Conservation (phyloP, 371 early-diverging fungal genomes). For the Mucor racemosus region DNA sequence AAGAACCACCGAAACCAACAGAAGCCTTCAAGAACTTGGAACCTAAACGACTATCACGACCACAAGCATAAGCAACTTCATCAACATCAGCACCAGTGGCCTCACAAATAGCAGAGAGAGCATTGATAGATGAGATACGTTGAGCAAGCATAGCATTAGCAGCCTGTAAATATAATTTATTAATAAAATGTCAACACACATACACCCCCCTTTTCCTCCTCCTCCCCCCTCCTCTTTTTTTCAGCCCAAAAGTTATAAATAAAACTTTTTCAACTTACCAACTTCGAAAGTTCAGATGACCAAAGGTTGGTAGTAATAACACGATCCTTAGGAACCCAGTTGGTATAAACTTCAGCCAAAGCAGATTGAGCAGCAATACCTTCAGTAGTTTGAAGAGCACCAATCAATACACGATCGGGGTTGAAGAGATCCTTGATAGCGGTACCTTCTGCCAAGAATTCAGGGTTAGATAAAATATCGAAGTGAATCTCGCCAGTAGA, state of each 20-base stretch:
- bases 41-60: slow-evolving; percentile 89
- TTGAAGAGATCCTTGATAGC: slow-evolving; percentile 84
- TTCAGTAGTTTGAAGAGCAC: slow-evolving; percentile 79
- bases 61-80: slow-evolving; percentile 92
- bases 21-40: slow-evolving; percentile 91
- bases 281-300: slow-evolving; percentile 93
- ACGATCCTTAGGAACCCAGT: slow-evolving; percentile 85
- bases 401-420: slow-evolving; percentile 95
- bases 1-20: slow-evolving; percentile 95
- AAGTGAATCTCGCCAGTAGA: slow-evolving; percentile 75
- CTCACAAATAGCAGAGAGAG: slow-evolving; percentile 93
- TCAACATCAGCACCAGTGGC: slow-evolving; percentile 96
- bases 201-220: no score
- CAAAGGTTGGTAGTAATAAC: slow-evolving; percentile 93
- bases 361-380: slow-evolving; percentile 80
- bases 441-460: slow-evolving; percentile 96
- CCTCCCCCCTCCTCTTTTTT: neutral
- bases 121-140: slow-evolving; percentile 94
- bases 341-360: slow-evolving; percentile 78
- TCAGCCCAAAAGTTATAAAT: neutral
- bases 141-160: slow-evolving; percentile 96
- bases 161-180: slow-evolving; percentile 55
- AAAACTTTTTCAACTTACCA: slow-evolving; percentile 53
- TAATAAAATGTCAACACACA: neutral
- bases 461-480: slow-evolving; percentile 94